Evolutionary conservation across 352 stramenopile species (phyloP).

Genomic region (Pythium volutum): DNA sequence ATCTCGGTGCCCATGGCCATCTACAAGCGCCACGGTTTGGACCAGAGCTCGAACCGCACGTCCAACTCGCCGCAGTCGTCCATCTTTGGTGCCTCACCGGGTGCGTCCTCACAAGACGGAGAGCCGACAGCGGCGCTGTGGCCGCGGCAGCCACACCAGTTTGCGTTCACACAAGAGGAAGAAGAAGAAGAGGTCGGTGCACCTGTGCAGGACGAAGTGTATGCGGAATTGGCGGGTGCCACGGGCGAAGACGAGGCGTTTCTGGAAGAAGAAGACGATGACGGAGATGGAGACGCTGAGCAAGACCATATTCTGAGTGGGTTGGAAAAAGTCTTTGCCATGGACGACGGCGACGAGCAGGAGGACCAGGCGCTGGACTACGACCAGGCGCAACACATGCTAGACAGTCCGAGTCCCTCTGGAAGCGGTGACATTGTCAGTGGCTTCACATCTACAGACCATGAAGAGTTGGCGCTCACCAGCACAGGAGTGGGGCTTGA

Average conservation of each 20-base stretch:
- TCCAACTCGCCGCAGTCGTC: slow-evolving; percentile 71
- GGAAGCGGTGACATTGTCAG: not conserved
- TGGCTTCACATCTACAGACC: not conserved
- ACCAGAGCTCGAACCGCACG: slow-evolving; percentile 27
- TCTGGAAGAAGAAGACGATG: slow-evolving; percentile 37
- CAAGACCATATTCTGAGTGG: not conserved
- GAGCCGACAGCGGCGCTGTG: slow-evolving; percentile 73
- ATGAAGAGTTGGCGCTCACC: not conserved
- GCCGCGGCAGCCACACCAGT: slow-evolving; percentile 78
- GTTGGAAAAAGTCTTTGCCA: not conserved
- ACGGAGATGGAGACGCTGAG: slow-evolving; percentile 34
- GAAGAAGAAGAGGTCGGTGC: slow-evolving; percentile 55
- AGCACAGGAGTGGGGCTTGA: no score
- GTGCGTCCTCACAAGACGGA: slow-evolving; percentile 60
- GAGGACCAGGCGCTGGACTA: slow-evolving; percentile 2
- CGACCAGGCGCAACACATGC: not conserved
- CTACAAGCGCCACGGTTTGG: slow-evolving; percentile 21
- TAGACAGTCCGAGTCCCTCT: slow-evolving; percentile 1
- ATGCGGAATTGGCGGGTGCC: slow-evolving; percentile 72
- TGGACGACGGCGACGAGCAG: slow-evolving; percentile 8
- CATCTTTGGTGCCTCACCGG: slow-evolving; percentile 58
- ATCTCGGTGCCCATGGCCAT: slow-evolving; percentile 60
- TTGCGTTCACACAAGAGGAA: slow-evolving; percentile 84
- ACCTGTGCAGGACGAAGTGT: slow-evolving; percentile 70
- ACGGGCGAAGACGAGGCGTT: slow-evolving; percentile 62